A percentile compares a stretch with the other conserved stretches of the same genome.
phyloP scores from a whole-genome alignment of 495 filamentous ascomycete genomes.

The Opeltia flavorubescens region DNA sequence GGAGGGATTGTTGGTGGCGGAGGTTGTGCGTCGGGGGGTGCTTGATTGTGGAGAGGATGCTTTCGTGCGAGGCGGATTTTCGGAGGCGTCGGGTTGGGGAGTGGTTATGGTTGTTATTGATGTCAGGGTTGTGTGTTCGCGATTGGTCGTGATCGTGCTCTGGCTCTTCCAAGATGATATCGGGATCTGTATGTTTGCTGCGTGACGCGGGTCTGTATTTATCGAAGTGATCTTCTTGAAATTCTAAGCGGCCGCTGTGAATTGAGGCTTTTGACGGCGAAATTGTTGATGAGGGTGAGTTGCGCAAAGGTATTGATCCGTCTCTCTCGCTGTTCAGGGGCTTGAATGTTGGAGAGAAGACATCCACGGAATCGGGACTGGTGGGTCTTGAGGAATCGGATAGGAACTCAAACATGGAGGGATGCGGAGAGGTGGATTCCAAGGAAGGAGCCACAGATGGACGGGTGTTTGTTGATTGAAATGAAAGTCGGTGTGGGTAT shows the following conservation, averaged over 20 bases:
- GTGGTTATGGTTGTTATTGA: neutral
- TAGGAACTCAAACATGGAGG: constrained; percentile 62
- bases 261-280: neutral
- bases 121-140: neutral
- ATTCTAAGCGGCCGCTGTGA: neutral
- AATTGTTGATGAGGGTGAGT: too few relatives aligned
- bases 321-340: neutral
- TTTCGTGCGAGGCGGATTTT: constrained; percentile 34
- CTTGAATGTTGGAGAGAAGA: constrained; percentile 40
- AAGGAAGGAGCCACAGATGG: constrained; percentile 57
- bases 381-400: constrained; percentile 54
- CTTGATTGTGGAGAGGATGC: constrained; percentile 34
- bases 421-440: constrained; percentile 67
- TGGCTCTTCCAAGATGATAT: constrained; percentile 15
- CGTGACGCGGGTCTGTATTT: constrained; percentile 12
- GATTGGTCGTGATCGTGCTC: constrained; percentile 3
- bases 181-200: neutral
- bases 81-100: constrained; percentile 20
- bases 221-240: neutral
- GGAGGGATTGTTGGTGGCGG: neutral
- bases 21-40: constrained; percentile 16
- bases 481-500: constrained; percentile 45
- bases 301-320: neutral
- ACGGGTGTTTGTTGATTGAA: constrained; percentile 39
- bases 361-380: constrained; percentile 56